Base-by-base conservation (phyloP, 805 yeast species). In the Pichia sporocuriosa region DNA sequence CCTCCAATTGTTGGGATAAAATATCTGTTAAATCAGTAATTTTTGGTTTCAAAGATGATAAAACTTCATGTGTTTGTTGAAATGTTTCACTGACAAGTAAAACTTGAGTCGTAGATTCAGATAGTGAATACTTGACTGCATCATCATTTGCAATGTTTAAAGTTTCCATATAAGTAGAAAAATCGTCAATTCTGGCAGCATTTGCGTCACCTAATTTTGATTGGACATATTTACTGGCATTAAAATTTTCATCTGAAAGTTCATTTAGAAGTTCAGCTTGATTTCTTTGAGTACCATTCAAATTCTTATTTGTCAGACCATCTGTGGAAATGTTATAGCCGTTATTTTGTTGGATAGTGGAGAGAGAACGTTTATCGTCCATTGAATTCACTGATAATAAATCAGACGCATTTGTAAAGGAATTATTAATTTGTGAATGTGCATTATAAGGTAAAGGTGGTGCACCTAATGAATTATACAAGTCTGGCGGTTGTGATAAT, bases 131-230 rank as follows among this genome's bases (percentile, higher is more conserved):
- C 51, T 79, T 79, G 37, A 82, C 75, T 45, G 80, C 84, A 21
- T 65, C 63, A 16, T 73, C 73, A 30, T 83, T 73, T 33, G 70
- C 16, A 4, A 27, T 19, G 19, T 42, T 39, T n/a, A 47, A 12
- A 21, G 34, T 13, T 8, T 45, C 40, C 9, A 45, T 29, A 20
- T 34, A 19, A 6, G 26, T 31, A 6, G 80, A 77, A 59, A 82
- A 83, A 41, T 74, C 77, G 51, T 84, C 88, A 26, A 85, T 81
- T 46, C 80, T 84, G 1, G 75, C 61, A 2, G 89, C 90, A 6
- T 82, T 74, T 1, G 87, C 85, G 47, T 77, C 73, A 10, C 77
- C 65, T 46, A 85, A 57, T 41, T 76, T 73, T 12, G 64, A 55
- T 11, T 68, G 67, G 4, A 78, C 72, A 52, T 69, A 78, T 2